A percentile compares a stretch with the other conserved stretches of the same genome.
Evolutionary conservation across 805 yeast genomes (phyloP).

Genomic region (Yamadazyma insecticola): DNA sequence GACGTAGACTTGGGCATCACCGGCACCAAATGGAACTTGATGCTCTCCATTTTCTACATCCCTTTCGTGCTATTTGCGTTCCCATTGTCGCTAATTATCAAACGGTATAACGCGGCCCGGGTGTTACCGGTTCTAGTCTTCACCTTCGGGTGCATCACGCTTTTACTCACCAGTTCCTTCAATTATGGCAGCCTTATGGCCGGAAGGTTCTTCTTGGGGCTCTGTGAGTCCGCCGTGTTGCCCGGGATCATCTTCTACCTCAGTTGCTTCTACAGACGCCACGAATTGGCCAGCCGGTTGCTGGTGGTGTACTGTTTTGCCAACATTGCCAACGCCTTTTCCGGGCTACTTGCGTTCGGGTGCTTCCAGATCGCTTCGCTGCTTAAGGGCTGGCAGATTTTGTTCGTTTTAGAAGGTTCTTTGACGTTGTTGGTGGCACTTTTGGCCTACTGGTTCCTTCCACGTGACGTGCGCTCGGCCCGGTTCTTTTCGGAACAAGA

Average conservation of each 20-base stretch:
- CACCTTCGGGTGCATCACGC: constrained; percentile 39
- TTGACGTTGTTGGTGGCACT: constrained; percentile 32
- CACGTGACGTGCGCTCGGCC: constrained; percentile 31
- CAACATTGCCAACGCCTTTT: constrained; percentile 31
- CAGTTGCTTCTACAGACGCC: constrained; percentile 33
- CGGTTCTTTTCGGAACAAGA: constrained; percentile 38
- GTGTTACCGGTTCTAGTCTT: constrained; percentile 43
- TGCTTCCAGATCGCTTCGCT: constrained; percentile 34
- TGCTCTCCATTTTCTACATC: constrained; percentile 38
- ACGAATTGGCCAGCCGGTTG: constrained; percentile 31
- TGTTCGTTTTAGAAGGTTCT: constrained; percentile 44
- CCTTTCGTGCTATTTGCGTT: constrained; percentile 44
- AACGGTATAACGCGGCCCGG: constrained; percentile 38
- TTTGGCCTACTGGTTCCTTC: constrained; percentile 29
- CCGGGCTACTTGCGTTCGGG: constrained; percentile 31
- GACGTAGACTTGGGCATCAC: constrained; percentile 34
- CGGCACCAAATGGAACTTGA: constrained; percentile 32
- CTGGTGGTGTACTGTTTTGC: constrained; percentile 34
- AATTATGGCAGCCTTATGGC: constrained; percentile 32
- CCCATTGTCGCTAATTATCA: constrained; percentile 39
- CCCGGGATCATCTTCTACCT: constrained; percentile 36
- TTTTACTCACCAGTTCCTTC: constrained; percentile 30
- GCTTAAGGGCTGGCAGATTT: constrained; percentile 45
- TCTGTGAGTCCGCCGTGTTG: constrained; percentile 33
- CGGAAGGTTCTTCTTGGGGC: constrained; percentile 36